These are phyloP conservation scores for Fonsecaea monophora DNA, from an alignment of 2,329 filamentous ascomycete species.

Conservation along the genomic window DNA sequence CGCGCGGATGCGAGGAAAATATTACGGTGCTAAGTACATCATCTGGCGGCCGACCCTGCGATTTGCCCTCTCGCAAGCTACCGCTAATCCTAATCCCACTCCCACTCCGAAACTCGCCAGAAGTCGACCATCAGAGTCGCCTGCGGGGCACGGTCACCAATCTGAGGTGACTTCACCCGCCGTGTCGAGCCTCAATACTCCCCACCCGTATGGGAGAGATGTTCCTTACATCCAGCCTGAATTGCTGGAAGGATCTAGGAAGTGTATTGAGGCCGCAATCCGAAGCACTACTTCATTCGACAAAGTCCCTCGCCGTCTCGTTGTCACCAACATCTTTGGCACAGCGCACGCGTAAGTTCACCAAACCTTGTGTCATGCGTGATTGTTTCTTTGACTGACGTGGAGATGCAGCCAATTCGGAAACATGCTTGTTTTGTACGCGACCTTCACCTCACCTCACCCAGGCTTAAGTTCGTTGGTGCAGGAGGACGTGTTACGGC, in stretches of 20 bases:
- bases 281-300: constrained; percentile 86
- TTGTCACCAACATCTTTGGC: constrained; percentile 95
- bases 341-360: constrained; percentile 89
- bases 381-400: constrained; percentile 39
- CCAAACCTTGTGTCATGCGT: background rate
- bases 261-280: constrained; percentile 76
- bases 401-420: constrained; percentile 79
- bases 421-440: constrained; percentile 88
- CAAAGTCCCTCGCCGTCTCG: constrained; percentile 67
- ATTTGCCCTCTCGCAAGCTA: constrained; percentile 59
- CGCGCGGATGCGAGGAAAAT: constrained; percentile 88
- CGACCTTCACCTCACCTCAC: constrained; percentile 72
- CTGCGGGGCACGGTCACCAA: constrained; percentile 42
- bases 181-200: constrained; percentile 43
- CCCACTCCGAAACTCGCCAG: constrained; percentile 11
- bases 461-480: constrained; percentile 63
- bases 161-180: constrained; percentile 49
- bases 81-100: background rate
- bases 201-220: constrained; percentile 45
- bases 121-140: constrained; percentile 42
- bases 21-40: constrained; percentile 90
- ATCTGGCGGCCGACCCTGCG: constrained; percentile 80
- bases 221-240: constrained; percentile 43
- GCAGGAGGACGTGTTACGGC: constrained; percentile 60
- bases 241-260: constrained; percentile 58